Evolutionary conservation across 441 rosid genomes (phyloP), one percentile per base, ranked within the genome.

Genomic region (Eruca vesicaria): DNA sequence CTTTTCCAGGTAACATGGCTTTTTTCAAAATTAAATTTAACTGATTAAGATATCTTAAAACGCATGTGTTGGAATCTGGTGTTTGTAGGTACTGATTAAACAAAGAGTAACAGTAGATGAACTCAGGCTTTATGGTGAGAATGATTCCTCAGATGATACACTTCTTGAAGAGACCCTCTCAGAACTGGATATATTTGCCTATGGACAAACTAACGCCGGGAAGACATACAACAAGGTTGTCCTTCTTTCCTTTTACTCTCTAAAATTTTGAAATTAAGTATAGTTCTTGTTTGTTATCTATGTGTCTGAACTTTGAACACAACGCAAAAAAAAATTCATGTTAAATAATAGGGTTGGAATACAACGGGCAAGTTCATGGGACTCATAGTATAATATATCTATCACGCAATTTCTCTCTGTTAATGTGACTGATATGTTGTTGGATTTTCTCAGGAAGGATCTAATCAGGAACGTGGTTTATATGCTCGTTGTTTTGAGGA

Each of bases 401-500:
- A n/a, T 9, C n/a, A 36, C 14, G 55, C 55, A 67, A 48, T 43
- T 63, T 31, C 53, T 58, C 10, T 50, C 10, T 69, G 38, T 64
- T 73, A 36, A 33, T 31, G 15, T 50, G 43, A 69, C 6, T 18
- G 14, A 59, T 28, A 69, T 16, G 14, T 64, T 64, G 21, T 33
- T 63, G 74, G 48, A 9, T 62, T 75, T 79, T 70, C 72, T 64
- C 94, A 96, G 99, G 97, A 96, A 88, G 99, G 99, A 82, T 89
- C 98, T 77, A 84, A 83, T 76, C 90, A 96, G 79, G 99, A 96
- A 70, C 94, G 94, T 79, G 99, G 99, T 78, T 82, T 96, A 79
- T 89, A 89, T 86, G 90, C 96, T 80, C 97, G 97, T 32, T 93
- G 97, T 85, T 96, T 90, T 68, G 98, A 93, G 88, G 99, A 96